Conservation (phyloP, 2,329 filamentous ascomycete genomes). For the Fusarium beomiforme region DNA sequence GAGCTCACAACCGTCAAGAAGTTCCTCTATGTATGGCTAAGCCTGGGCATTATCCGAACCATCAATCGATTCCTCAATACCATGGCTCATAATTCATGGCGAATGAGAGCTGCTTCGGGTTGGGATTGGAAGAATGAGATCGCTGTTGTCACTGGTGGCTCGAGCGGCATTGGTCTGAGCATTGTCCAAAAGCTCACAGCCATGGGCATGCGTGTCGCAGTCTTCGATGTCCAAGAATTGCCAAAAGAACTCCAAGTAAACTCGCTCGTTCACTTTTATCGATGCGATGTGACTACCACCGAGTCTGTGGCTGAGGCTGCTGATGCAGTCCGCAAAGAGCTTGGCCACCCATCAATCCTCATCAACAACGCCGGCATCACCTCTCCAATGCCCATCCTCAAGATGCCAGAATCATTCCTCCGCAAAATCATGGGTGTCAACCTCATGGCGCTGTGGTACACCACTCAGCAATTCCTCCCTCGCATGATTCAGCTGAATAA, state of each 20-base stretch:
- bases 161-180: constrained; percentile 53
- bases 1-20: constrained; percentile 3
- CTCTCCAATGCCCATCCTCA: constrained; percentile 67
- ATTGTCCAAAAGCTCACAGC: constrained; percentile 47
- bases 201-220: constrained; percentile 69
- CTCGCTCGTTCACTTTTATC: constrained; percentile 45
- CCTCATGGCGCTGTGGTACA: constrained; percentile 71
- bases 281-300: constrained; percentile 54
- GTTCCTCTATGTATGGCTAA: constrained; percentile 35
- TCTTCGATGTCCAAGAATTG: constrained; percentile 68
- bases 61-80: constrained; percentile 41
- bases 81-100: constrained; percentile 47
- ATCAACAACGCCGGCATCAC: constrained; percentile 77
- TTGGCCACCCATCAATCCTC: constrained; percentile 73
- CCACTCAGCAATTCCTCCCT: constrained; percentile 73
- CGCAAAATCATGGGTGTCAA: constrained; percentile 76
- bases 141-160: constrained; percentile 57
- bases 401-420: constrained; percentile 63
- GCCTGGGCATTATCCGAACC: constrained; percentile 34
- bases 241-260: constrained; percentile 40
- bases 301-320: constrained; percentile 57
- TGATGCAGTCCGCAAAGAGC: constrained; percentile 48
- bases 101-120: constrained; percentile 21
- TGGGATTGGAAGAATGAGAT: constrained; percentile 54
- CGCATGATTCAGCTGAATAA: constrained; percentile 70